phyloP scores from a whole-genome alignment of 495 filamentous ascomycete genomes.

The Saxispiralis lemnorum region DNA sequence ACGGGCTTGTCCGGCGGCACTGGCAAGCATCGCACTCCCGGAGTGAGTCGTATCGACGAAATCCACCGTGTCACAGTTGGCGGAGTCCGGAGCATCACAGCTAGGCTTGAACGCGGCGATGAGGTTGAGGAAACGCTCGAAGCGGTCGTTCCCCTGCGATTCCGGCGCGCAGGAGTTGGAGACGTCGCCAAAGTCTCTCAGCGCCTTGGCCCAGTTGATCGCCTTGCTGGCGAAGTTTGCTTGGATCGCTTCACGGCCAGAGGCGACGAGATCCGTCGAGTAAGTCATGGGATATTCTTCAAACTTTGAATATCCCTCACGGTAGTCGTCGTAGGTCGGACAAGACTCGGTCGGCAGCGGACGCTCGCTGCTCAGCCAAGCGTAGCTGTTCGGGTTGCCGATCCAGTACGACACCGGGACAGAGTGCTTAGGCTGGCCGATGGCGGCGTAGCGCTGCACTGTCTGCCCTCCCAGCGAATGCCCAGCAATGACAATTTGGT shows the following conservation, averaged over 20 bases:
- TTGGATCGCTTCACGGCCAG: conserved; percentile 8
- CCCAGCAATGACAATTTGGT: conserved; percentile 15
- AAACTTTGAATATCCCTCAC: conserved; percentile 13
- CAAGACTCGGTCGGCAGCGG: conserved; percentile 8
- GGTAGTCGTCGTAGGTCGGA: conserved; percentile 13
- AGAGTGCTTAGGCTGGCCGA: conserved; percentile 8
- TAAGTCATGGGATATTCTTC: conserved; percentile 12
- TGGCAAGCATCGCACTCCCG: conserved; percentile 12
- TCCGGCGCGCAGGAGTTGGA: conserved; percentile 11
- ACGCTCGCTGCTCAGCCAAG: conserved; percentile 10
- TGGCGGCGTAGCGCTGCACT: conserved; percentile 12
- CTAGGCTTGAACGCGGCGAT: conserved; percentile 10
- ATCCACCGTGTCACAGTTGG: conserved; percentile 13
- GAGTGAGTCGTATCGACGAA: conserved; percentile 11
- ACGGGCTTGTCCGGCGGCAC: conserved; percentile 10
- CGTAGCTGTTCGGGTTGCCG: conserved; percentile 13
- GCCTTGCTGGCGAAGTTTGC: conserved; percentile 11
- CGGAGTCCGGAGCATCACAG: conserved; percentile 6
- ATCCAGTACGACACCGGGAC: conserved; percentile 13
- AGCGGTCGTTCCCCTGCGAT: conserved; percentile 11
- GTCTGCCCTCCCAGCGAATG: conserved; percentile 14
- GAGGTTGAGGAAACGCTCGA: conserved; percentile 16
- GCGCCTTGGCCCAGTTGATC: conserved; percentile 9
- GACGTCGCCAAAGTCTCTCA: conserved; percentile 12
- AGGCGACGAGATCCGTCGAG: conserved; percentile 6